phyloP scores from a whole-genome alignment of 352 stramenopile genomes.

The Chloridella minuta region DNA sequence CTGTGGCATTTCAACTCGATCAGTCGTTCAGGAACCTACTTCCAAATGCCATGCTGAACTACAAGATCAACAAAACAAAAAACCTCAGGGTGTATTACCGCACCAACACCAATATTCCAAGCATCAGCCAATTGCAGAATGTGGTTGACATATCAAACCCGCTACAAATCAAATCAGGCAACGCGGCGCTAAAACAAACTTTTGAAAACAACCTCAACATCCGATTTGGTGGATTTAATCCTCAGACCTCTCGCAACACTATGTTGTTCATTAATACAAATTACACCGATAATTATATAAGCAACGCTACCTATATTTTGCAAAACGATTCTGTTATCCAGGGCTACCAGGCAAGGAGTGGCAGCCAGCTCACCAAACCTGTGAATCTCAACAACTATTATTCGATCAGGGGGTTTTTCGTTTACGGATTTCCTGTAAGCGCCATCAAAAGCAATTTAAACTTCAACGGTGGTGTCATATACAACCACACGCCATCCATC shows the following conservation, averaged over 20 bases:
- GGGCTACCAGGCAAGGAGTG: not conserved
- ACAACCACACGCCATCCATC: not conserved
- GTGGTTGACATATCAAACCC: not conserved
- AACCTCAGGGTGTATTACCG: not conserved
- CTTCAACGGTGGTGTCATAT: not conserved
- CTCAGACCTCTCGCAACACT: not conserved
- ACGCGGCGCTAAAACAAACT: not conserved
- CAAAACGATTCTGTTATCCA: not conserved
- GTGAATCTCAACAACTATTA: not conserved
- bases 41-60: not conserved
- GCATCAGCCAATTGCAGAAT: not conserved
- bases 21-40: not conserved
- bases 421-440: not conserved
- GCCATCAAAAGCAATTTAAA: not conserved
- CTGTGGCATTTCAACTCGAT: not conserved
- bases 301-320: not conserved
- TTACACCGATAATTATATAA: not conserved
- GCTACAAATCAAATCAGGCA: not conserved
- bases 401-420: not conserved
- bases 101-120: not conserved
- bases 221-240: not conserved
- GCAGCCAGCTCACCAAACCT: not conserved
- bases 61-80: not conserved
- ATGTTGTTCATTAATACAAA: not conserved
- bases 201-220: not conserved